Evolutionary conservation across 2,329 filamentous ascomycete genomes (phyloP).

Genomic region (Fonsecaea nubica): DNA sequence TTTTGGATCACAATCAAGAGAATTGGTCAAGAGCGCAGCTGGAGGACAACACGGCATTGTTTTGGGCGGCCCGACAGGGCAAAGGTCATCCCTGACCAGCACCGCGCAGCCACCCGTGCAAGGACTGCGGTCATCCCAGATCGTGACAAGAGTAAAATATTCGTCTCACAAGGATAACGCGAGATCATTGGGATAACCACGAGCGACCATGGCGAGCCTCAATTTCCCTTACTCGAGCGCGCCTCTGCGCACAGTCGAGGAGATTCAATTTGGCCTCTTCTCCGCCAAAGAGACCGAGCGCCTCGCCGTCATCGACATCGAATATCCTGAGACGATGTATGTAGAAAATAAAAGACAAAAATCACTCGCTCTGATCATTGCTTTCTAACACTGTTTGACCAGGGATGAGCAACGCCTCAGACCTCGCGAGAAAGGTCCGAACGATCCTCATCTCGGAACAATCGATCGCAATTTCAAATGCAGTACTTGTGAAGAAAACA

Average conservation of each 20-base stretch:
- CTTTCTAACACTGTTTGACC: conserved; percentile 40
- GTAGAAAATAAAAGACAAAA: conserved; percentile 37
- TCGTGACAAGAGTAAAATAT: conserved; percentile 28
- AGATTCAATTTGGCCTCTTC: conserved; percentile 98
- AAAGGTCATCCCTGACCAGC: conserved; percentile 38
- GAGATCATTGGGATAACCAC: conserved; percentile 21
- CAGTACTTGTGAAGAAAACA: conserved; percentile 93
- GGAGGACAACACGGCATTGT: conserved; percentile 30
- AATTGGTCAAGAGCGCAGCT: conserved; percentile 38
- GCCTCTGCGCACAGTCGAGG: conserved; percentile 95
- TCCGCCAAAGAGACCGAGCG: conserved; percentile 99
- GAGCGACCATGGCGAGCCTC: conserved; percentile 83
- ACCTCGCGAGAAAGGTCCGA: conserved; percentile 88
- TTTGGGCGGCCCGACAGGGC: conserved; percentile 40
- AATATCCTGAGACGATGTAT: conserved; percentile 97
- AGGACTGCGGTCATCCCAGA: conserved; percentile 34
- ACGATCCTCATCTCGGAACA: conserved; percentile 93
- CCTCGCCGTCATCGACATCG: conserved; percentile 94
- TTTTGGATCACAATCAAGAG: conserved; percentile 31
- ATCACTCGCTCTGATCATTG: conserved; percentile 25
- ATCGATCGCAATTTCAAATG: conserved; percentile 96
- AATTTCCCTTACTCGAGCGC: conserved; percentile 90
- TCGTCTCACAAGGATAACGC: conserved; percentile 41
- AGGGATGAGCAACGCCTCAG: conserved; percentile 87
- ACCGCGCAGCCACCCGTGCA: conserved; percentile 35